Evolutionary conservation across 129 eudicot species (phyloP).

Genomic region (Smallanthus sonchifolius): DNA sequence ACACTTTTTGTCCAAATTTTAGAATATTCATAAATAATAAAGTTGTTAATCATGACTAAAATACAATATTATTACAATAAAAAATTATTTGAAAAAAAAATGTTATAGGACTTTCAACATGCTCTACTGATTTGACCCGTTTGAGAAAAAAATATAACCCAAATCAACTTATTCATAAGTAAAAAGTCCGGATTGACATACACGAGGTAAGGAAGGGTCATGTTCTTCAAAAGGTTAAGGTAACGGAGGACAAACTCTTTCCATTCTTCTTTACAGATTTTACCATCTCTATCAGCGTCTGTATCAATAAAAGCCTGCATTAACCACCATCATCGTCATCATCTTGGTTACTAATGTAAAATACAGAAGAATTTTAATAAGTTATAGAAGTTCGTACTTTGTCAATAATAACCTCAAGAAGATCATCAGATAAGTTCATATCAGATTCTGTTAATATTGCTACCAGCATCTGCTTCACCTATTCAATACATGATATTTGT

Average conservation of each 20-base stretch:
- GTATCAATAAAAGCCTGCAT: conserved; percentile 76
- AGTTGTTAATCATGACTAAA: not conserved
- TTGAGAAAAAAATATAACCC: not conserved
- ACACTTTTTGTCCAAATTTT: not conserved
- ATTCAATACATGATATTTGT: not conserved
- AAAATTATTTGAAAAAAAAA: not conserved
- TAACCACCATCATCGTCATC: not conserved
- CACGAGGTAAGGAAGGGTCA: conserved; percentile 84
- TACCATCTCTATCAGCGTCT: conserved; percentile 71
- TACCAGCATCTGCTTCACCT: conserved; percentile 93
- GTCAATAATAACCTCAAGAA: conserved; percentile 72
- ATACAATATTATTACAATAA: not conserved
- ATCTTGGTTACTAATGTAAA: not conserved
- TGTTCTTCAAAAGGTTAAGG: conserved; percentile 68
- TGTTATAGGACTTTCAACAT: not conserved
- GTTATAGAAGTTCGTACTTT: conserved; percentile 46
- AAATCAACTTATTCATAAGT: conserved; percentile 1
- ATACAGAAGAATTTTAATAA: not conserved
- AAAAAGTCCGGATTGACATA: conserved; percentile 9
- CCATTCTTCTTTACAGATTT: conserved; percentile 73
- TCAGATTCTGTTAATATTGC: conserved; percentile 83
- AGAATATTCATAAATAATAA: not conserved
- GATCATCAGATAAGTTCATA: conserved; percentile 71
- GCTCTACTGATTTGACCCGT: not conserved
- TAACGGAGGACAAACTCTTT: conserved; percentile 47